Percentiles rank a stretch among this genome's conserved stretches.
These are phyloP conservation scores for Neolentinus lepideus DNA, from an alignment of 1,284 basidiomycete species.

Conservation along the genomic window DNA sequence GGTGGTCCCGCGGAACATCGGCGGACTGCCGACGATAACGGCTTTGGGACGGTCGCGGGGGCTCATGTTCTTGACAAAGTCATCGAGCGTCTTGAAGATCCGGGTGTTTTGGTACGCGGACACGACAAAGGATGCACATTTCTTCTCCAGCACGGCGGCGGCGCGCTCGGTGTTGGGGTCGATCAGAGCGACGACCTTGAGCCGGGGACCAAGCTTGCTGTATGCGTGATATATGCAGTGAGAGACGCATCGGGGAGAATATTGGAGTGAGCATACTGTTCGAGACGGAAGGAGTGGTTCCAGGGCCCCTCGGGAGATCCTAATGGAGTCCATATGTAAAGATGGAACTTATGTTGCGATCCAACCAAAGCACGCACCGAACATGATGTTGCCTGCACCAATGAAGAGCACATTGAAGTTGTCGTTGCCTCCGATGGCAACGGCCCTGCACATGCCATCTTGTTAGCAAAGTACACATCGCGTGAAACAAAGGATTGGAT, in stretches of 20 bases:
- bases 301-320: constrained; percentile 83
- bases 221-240: constrained; percentile 1
- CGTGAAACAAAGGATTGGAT: neutral
- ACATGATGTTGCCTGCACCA: constrained; percentile 94
- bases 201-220: constrained; percentile 93
- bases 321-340: constrained; percentile 18
- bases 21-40: constrained; percentile 88
- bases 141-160: constrained; percentile 75
- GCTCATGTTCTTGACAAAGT: constrained; percentile 70
- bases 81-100: constrained; percentile 84
- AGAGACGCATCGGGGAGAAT: constrained; percentile 10
- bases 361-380: constrained; percentile 43
- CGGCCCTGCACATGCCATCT: constrained; percentile 30
- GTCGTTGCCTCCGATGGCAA: constrained; percentile 49
- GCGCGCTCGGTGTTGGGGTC: constrained; percentile 88
- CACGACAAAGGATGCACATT: constrained; percentile 91
- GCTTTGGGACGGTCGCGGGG: constrained; percentile 58
- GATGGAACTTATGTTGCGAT: neutral
- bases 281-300: constrained; percentile 95
- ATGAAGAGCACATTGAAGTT: constrained; percentile 89
- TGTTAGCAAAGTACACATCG: constrained; percentile 6
- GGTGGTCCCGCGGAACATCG: constrained; percentile 85
- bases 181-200: constrained; percentile 93
- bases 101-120: constrained; percentile 91
- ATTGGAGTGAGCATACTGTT: constrained; percentile 51